Percentiles rank a stretch among this genome's conserved stretches.
These are phyloP conservation scores for Aristolochia contorta DNA, from an alignment of 164 flowering plant genomes.

Conservation along the genomic window DNA sequence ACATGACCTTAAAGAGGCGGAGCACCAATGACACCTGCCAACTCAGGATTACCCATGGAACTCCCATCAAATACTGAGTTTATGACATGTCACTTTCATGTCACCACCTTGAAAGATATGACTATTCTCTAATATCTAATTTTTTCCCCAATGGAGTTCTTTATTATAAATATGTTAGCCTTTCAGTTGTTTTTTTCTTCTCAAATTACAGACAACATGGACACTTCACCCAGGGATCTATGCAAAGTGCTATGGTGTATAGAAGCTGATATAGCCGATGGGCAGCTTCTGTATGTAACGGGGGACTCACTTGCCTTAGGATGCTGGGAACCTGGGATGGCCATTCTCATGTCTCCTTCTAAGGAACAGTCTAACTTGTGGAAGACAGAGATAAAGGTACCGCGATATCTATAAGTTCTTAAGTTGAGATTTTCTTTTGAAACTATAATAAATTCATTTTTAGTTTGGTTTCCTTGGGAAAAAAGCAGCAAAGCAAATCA, in stretches of 20 bases:
- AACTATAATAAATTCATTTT: not conserved
- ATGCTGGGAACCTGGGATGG: slow-evolving; percentile 54
- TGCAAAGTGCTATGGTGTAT: slow-evolving; percentile 47
- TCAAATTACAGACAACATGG: slow-evolving; percentile 23
- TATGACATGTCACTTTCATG: not conserved
- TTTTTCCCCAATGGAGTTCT: not conserved
- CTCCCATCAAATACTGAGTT: not conserved
- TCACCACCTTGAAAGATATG: not conserved
- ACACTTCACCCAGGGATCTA: slow-evolving; percentile 11
- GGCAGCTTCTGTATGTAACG: slow-evolving; percentile 42
- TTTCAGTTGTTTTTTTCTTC: not conserved
- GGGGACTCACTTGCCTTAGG: slow-evolving; percentile 52
- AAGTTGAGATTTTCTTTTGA: not conserved
- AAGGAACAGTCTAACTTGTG: slow-evolving; percentile 41
- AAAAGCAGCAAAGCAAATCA: not conserved
- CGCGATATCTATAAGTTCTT: not conserved
- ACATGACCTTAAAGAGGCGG: no score
- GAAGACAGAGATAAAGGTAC: slow-evolving; percentile 60
- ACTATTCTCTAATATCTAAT: not conserved
- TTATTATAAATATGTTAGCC: not conserved
- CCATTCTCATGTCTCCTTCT: slow-evolving; percentile 44
- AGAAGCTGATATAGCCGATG: slow-evolving; percentile 55
- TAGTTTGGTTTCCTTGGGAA: not conserved
- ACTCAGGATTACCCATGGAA: not conserved
- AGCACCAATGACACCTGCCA: no score